phyloP scores from a whole-genome alignment of 1,284 basidiomycete species.

The Meripilus lineatus region DNA sequence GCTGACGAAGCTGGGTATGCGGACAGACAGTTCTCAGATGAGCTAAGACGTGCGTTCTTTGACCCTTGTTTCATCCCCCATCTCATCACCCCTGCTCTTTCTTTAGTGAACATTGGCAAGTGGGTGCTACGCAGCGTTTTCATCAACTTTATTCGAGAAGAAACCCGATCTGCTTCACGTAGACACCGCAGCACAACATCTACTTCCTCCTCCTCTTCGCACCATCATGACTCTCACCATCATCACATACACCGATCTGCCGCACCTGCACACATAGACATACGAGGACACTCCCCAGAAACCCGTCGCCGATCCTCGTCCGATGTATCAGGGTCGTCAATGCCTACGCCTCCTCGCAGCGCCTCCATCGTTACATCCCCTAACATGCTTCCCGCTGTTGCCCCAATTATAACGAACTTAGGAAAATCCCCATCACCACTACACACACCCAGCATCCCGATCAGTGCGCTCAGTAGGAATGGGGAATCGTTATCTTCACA shows the following conservation, averaged over 20 bases:
- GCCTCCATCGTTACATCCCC: slow-evolving; percentile 49
- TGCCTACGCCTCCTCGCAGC: slow-evolving; percentile 12
- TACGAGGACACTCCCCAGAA: slow-evolving; percentile 20
- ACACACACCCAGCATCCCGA: too few relatives aligned
- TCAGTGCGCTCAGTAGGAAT: too few relatives aligned
- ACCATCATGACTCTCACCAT: too few relatives aligned
- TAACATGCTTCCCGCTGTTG: slow-evolving; percentile 63
- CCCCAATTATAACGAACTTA: slow-evolving; percentile 46
- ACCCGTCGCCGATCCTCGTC: slow-evolving; percentile 27
- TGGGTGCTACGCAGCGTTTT: slow-evolving; percentile 78
- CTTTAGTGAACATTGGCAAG: slow-evolving; percentile 73
- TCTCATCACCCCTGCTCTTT: slow-evolving; percentile 20
- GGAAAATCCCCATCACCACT: slow-evolving; percentile 46
- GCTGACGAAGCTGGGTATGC: slow-evolving; percentile 82
- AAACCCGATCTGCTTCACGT: slow-evolving; percentile 40
- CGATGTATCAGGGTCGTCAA: slow-evolving; percentile 21
- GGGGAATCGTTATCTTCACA: too few relatives aligned
- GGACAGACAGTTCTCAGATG: slow-evolving; percentile 63
- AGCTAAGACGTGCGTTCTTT: slow-evolving; percentile 65
- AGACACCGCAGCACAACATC: slow-evolving; percentile 30
- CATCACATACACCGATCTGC: slow-evolving; percentile 22
- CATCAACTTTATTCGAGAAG: slow-evolving; percentile 62
- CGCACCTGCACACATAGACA: slow-evolving; percentile 27
- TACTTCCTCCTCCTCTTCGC: too few relatives aligned
- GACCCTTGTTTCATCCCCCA: slow-evolving; percentile 6